Evolutionary conservation across 73 alveolate genomes (phyloP), one percentile per base, ranked within the genome.

Genomic region (Paraurostyla sp.): DNA sequence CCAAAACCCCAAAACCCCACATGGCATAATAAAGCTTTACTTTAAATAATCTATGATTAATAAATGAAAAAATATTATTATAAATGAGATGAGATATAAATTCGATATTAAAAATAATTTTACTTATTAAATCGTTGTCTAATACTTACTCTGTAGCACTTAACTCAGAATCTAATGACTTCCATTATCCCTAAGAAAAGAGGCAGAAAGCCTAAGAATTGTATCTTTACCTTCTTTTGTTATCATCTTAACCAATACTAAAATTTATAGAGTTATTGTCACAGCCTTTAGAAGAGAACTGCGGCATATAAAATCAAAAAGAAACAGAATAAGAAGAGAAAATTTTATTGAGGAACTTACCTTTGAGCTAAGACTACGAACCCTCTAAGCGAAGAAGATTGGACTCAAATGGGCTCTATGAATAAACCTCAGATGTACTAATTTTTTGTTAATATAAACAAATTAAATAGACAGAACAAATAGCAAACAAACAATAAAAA

Each of bases 151-250:
- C 32, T 7, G 23, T 15, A 2, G 32, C 51, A 43, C 76, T 11
- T 9, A 59, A 27, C 25, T 27, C 11, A 25, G 32, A 65, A 6
- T 35, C 41, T 13, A n/a, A 65, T 65, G 82, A 65, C 56, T 38
- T 32, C 56, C 3, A 65, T 65, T 15, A 2, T 65, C 9, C 82
- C 82, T 30, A 65, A 65, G 41, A 65, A 65, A 40, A 56, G 82
- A 6, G 82, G 59, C 82, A 65, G 82, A 65, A 65, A 40, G 33
- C 82, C 82, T 15, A 65, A 65, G 33, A 65, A 36, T 16, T 56
- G 82, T 65, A 65, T 4, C 42, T 18, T 38, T 22, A 15, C 20
- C 35, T 1, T 38, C 6, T 0, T 7, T 40, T 7, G 13, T 13
- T 38, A 40, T 38, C 42, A 15, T 9, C 6, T 6, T 13, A 15